phyloP scores from a whole-genome alignment of 768 basidiomycete genomes.

The Termitomyces sp. region DNA sequence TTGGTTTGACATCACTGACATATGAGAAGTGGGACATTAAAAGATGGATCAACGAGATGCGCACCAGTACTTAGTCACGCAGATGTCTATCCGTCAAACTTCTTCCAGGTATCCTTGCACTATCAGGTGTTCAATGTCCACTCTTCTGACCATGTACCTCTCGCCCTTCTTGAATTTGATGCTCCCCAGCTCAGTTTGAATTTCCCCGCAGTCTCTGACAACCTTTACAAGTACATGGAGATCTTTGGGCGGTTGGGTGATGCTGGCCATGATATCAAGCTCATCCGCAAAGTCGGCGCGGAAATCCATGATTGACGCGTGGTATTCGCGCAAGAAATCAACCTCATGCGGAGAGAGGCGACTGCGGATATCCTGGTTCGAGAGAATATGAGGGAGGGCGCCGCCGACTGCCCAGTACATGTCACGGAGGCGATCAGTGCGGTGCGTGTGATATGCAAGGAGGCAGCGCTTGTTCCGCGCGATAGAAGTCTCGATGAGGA shows the following conservation, averaged over 20 bases:
- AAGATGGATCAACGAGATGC: not conserved
- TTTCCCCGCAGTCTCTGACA: slow-evolving; percentile 82
- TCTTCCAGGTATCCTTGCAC: slow-evolving; percentile 92
- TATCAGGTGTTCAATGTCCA: slow-evolving; percentile 92
- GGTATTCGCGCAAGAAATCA: slow-evolving; percentile 52
- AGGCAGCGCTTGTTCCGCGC: slow-evolving; percentile 94
- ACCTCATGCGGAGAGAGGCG: slow-evolving; percentile 78
- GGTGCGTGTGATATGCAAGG: slow-evolving; percentile 87
- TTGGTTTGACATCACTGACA: not conserved
- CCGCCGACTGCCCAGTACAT: slow-evolving; percentile 90
- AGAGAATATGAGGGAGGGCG: slow-evolving; percentile 78
- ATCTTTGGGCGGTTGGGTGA: slow-evolving; percentile 82
- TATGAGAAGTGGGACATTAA: not conserved
- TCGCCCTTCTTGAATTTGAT: slow-evolving; percentile 90
- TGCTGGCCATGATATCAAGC: slow-evolving; percentile 81
- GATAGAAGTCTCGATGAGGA: slow-evolving; percentile 86
- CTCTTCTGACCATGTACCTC: slow-evolving; percentile 80
- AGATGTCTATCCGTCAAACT: slow-evolving; percentile 32
- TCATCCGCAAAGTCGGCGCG: slow-evolving; percentile 81
- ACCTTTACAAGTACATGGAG: slow-evolving; percentile 86
- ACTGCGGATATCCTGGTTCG: slow-evolving; percentile 58
- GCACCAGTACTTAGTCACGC: too few species aligned
- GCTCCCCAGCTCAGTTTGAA: slow-evolving; percentile 87
- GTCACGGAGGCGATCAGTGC: slow-evolving; percentile 77
- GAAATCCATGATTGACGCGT: slow-evolving; percentile 75